Evolutionary conservation across 2,329 filamentous ascomycete species (phyloP).

Genomic region (Pseudocercospora crystallina): DNA sequence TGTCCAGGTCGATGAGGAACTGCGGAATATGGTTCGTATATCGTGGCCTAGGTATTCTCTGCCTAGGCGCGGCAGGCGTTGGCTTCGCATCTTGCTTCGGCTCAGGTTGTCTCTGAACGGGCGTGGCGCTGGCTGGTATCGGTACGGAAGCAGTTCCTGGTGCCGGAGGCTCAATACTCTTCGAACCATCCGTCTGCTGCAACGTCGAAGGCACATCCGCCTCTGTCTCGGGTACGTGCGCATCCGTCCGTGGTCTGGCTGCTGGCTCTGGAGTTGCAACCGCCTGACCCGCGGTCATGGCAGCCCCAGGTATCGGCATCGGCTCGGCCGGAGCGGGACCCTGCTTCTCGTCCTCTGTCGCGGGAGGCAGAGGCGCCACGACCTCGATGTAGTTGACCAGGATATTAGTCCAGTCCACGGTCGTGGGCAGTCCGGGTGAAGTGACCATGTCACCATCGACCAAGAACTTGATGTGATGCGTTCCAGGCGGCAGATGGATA

Average conservation of each 20-base stretch:
- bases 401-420: conserved; percentile 96
- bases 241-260: conserved; percentile 58
- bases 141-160: conserved; percentile 12
- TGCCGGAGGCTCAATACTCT: conserved; percentile 10
- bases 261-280: conserved; percentile 21
- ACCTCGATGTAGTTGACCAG: conserved; percentile 98
- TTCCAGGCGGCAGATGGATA: conserved; percentile 84
- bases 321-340: conserved; percentile 31
- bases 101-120: conserved; percentile 9
- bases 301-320: conserved; percentile 33
- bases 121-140: conserved; percentile 10
- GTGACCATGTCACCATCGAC: conserved; percentile 93
- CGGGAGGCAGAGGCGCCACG: conserved; percentile 29
- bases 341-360: conserved; percentile 23
- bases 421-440: conserved; percentile 82
- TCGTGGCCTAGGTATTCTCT: conserved; percentile 49
- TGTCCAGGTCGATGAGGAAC: conserved; percentile 84
- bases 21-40: conserved; percentile 77
- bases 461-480: conserved; percentile 94
- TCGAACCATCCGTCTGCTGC: conserved; percentile 22
- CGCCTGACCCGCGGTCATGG: conserved; percentile 26
- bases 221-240: conserved; percentile 26
- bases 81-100: conserved; percentile 15
- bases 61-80: conserved; percentile 23
- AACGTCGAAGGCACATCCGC: conserved; percentile 19